Percentiles rank a stretch among this genome's conserved stretches.
Conservation (phyloP, 148 eudicot species). For the Gaultheria prostrata region DNA sequence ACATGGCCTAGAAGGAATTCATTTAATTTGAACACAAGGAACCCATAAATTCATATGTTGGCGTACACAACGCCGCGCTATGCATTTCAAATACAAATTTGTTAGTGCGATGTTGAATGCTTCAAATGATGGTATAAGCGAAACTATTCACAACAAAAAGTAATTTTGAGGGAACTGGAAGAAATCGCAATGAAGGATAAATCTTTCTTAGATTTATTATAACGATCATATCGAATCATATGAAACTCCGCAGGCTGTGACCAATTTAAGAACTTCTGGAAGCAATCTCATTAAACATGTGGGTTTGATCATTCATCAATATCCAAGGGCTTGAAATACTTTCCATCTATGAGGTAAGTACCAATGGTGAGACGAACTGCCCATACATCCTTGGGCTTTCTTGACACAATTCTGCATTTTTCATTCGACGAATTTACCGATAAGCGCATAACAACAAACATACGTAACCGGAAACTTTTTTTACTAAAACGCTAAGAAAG, state of each 20-base stretch:
- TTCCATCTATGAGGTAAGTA: slow-evolving; percentile 80
- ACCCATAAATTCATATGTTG: neutral
- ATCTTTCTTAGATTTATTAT: too few species aligned
- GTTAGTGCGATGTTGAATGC: neutral
- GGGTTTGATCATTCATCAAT: slow-evolving; percentile 26
- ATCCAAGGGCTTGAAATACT: slow-evolving; percentile 80
- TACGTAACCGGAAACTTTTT: neutral
- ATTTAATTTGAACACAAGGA: neutral
- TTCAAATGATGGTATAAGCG: neutral
- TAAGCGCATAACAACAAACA: neutral
- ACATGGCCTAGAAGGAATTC: neutral
- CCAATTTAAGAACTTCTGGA: neutral
- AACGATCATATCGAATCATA: too few species aligned
- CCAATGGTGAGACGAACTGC: slow-evolving; percentile 84
- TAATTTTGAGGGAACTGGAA: neutral
- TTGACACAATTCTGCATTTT: slow-evolving; percentile 64
- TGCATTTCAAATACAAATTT: neutral
- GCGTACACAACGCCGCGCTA: neutral
- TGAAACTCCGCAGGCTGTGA: neutral
- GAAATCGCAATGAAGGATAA: neutral
- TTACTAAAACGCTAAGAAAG: neutral
- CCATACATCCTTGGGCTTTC: slow-evolving; percentile 94
- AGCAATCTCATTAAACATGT: neutral
- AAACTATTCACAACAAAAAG: too few species aligned
- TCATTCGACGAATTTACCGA: neutral